Base-by-base conservation (phyloP, 257 asterid species). In the Gentiana dahurica region DNA sequence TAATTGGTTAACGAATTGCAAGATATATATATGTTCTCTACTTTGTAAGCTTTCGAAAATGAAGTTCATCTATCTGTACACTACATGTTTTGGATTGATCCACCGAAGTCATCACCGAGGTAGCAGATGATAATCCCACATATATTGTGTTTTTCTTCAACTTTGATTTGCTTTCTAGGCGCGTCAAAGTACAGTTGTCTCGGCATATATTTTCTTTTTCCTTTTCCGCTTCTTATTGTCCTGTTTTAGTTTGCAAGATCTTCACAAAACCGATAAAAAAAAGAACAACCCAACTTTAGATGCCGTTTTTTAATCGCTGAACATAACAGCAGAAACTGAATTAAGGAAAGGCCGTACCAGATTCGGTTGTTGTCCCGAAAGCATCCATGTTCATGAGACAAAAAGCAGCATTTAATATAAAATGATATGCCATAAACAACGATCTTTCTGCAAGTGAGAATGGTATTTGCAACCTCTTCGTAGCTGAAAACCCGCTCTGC, bases 341-440 rank as follows among this genome's bases (percentile, higher is more conserved):
- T 24, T 24, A 24, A 37, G 54, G 54, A 35, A 48, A 48, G 36
- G 60, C 46, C 10, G 54, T 67, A 83, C 97, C 94, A 54, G 66
- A 61, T 34, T 72, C 68, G 1, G 66, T 45, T 59, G 78, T 69
- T 65, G 68, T 67, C 13, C 61, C 35, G 50, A 61, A 64, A 68
- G 76, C 75, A 62, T 70, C 69, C 67, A 85, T 48, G 46, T 72
- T 50, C 93, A 88, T 55, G 66, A 91, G 95, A 68, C 82, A 68
- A 66, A 71, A 79, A 24, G 97, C 95, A 12, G 94, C 98, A 63
- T 53, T 61, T 12, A 91, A 68, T 8, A 73, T 86, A 8, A 24
- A 24, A 24, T 24, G 24, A 24, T 24, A 24, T 24, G 24, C 24
- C 24, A 24, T 24, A 24, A 24, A 24, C 24, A 24, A 24, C 24